Conservation (phyloP, 2,329 filamentous ascomycete species). For the Trichoderma sp. region DNA sequence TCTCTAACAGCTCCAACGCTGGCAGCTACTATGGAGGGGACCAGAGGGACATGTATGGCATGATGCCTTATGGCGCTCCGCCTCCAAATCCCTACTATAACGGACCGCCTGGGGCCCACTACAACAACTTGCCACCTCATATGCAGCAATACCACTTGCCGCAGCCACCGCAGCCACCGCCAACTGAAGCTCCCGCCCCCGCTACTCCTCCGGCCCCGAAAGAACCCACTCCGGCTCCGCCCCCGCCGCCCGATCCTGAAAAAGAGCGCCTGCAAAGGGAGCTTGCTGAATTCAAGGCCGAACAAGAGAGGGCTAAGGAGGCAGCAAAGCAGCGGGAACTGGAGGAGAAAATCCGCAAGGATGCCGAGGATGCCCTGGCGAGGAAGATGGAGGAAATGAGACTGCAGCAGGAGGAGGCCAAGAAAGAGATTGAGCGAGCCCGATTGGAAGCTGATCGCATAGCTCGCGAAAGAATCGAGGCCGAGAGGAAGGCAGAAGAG, state of each 20-base stretch:
- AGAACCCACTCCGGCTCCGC: conserved; percentile 33
- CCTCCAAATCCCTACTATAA: conserved; percentile 32
- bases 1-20: conserved; percentile 38
- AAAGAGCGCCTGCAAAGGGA: conserved; percentile 61
- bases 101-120: conserved; percentile 24
- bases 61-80: conserved; percentile 47
- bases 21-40: conserved; percentile 41
- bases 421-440: conserved; percentile 47
- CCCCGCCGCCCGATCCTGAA: conserved; percentile 48
- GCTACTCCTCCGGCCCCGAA: conserved; percentile 35
- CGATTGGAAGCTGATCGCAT: conserved; percentile 45
- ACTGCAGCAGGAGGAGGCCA: conserved; percentile 44
- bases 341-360: conserved; percentile 44
- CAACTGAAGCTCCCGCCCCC: conserved; percentile 41
- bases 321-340: conserved; percentile 44
- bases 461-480: conserved; percentile 45
- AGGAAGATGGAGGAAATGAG: conserved; percentile 41
- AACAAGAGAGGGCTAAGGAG: conserved; percentile 45
- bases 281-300: conserved; percentile 49
- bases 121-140: conserved; percentile 35
- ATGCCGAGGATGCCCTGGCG: conserved; percentile 45
- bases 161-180: conserved; percentile 41
- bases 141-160: conserved; percentile 42
- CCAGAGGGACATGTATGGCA: conserved; percentile 42
- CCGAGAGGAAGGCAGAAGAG: conserved; percentile 44